Conservation (phyloP, 1,139 yeast species). For the Kurtzmaniella natalensis region DNA sequence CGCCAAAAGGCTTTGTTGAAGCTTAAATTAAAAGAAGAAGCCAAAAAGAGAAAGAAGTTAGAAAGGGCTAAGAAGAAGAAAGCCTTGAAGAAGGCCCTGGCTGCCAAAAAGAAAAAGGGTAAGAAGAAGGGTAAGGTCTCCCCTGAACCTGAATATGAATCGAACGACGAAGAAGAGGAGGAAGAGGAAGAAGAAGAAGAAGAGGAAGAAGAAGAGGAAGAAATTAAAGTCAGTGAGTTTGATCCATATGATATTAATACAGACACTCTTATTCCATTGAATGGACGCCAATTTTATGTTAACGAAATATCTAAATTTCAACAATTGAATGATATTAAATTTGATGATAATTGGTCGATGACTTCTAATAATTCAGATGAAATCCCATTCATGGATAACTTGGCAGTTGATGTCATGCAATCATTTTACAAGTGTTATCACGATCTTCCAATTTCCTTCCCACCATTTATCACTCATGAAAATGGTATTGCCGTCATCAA, state of each 20-base stretch:
- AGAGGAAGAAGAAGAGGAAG: conserved; percentile 7
- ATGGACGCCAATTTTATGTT: conserved; percentile 32
- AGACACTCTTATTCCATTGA: conserved; percentile 30
- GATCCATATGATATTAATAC: conserved; percentile 36
- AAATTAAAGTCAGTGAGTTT: conserved; percentile 23
- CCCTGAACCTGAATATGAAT: conserved; percentile 10
- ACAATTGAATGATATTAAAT: conserved; percentile 21
- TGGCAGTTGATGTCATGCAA: conserved; percentile 28
- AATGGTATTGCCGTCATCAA: conserved; percentile 18
- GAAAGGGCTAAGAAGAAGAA: conserved; percentile 9
- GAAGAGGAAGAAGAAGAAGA: conserved; percentile 5
- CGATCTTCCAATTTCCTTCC: conserved; percentile 34
- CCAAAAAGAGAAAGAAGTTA: conserved; percentile 7
- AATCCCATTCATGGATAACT: conserved; percentile 20
- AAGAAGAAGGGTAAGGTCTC: background rate
- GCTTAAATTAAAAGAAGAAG: conserved; percentile 8
- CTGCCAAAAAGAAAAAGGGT: background rate
- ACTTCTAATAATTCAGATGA: conserved; percentile 12
- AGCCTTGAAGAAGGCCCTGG: conserved; percentile 3
- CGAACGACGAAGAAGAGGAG: conserved; percentile 11
- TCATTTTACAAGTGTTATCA: conserved; percentile 29
- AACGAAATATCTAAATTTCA: conserved; percentile 19
- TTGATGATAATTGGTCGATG: conserved; percentile 17
- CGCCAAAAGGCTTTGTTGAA: conserved; percentile 7
- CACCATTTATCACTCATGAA: conserved; percentile 22